A percentile compares a stretch with the other conserved stretches of the same genome.
Conservation (phyloP, 257 asterid species). For the Ehretia macrophylla region DNA sequence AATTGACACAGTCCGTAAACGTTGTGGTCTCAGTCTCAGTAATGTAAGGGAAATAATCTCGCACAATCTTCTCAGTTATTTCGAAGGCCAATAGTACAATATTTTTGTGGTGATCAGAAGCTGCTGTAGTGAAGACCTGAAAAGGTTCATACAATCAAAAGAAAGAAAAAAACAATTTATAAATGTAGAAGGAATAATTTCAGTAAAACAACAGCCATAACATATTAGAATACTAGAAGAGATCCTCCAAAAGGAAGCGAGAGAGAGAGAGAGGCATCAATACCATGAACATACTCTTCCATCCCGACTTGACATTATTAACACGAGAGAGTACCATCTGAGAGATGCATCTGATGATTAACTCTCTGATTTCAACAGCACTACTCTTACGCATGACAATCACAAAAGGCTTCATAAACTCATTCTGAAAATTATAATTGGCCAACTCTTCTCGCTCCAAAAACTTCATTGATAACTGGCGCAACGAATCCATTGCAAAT, state of each 20-base stretch:
- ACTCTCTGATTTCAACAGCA: slow-evolving; percentile 97
- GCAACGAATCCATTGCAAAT: slow-evolving; percentile 95
- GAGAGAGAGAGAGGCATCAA: not conserved
- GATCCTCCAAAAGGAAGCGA: not conserved
- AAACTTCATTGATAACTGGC: slow-evolving; percentile 96
- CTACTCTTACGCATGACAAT: slow-evolving; percentile 97
- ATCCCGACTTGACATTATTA: slow-evolving; percentile 93
- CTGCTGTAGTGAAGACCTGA: slow-evolving; percentile 98
- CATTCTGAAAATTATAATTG: slow-evolving; percentile 97
- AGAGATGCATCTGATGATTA: slow-evolving; percentile 94
- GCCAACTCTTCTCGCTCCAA: slow-evolving; percentile 99
- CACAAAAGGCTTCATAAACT: slow-evolving; percentile 99
- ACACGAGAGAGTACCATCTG: slow-evolving; percentile 98
- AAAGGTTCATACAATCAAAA: slow-evolving; percentile 6
- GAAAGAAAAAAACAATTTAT: not conserved
- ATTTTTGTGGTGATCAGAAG: slow-evolving; percentile 94
- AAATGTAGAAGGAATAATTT: not conserved
- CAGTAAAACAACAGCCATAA: not conserved
- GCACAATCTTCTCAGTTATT: slow-evolving; percentile 92
- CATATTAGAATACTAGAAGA: not conserved
- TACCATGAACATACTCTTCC: slow-evolving; percentile 94
- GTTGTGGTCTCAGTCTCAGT: slow-evolving; percentile 98
- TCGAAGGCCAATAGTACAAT: slow-evolving; percentile 93
- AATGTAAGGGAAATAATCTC: slow-evolving; percentile 95
- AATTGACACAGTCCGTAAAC: slow-evolving; percentile 94